Base-by-base conservation (phyloP, 176 grass and related monocot species). In the Otatea glauca region DNA sequence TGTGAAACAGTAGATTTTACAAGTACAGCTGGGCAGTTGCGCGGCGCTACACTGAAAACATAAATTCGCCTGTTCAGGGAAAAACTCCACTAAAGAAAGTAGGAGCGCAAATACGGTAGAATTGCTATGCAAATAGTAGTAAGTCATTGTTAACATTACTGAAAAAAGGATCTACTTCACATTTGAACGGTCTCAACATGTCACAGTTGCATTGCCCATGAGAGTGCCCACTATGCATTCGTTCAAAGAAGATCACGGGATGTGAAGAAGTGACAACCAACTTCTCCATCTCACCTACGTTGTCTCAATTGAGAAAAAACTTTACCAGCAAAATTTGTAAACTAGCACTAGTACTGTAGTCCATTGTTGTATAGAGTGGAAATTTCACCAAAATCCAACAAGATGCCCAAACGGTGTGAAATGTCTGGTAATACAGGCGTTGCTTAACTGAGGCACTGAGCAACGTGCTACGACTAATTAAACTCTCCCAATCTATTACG, bases 1-100 rank as follows among this genome's bases (percentile, higher is more conserved):
- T 42, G 72, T 88, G 79, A 83, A 41, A 23, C 73, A 13, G 55
- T 12, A 70, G 23, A 41, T 35, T 70, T 38, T 48, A 47, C 65
- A 68, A 55, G 17, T 69, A 44, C 49, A 24, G n/a, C 10, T 47
- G 37, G 5, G 47, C 35, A 48, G 17, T 21, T 35, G 16, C 68
- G 16, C 41, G 41, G 41, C 35, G 2, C 25, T 60, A 29, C 67
- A 16, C 17, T 38, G 12, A 75, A 83, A 41, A 37, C 21, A 11
- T 12, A 42, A 24, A 39, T 50, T 74, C 38, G 81, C 44, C 59
- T 29, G 27, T 38, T 38, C 8, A 12, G 10, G 5, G 68, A 9
- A 18, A 45, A 82, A 34, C 42, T 58, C 17, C 18, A 3, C 16
- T n/a, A 37, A 3, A 68, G 61, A 81, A 25, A 61, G 23, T 38